Percentiles rank a stretch among this genome's conserved stretches.
Evolutionary conservation across 148 eudicot genomes (phyloP).

Genomic region (Persicaria tinctoria): DNA sequence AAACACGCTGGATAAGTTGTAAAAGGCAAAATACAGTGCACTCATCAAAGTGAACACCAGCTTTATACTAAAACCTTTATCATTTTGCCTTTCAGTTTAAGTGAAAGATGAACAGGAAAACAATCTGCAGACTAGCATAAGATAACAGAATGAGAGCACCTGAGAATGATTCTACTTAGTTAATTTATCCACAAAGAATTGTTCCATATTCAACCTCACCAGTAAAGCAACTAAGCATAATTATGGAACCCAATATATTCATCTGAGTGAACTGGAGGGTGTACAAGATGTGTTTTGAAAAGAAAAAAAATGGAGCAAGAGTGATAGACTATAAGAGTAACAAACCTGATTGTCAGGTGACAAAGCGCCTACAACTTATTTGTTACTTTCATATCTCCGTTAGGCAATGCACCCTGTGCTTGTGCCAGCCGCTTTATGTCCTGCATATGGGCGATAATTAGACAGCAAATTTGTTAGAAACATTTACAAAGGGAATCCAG

Average conservation of each 20-base stretch:
- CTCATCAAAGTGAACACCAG: not conserved
- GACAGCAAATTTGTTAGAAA: not conserved
- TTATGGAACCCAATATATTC: not conserved
- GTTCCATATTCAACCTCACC: not conserved
- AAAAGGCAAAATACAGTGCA: no score
- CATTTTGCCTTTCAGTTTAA: not conserved
- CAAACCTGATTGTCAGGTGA: slow-evolving; percentile 6
- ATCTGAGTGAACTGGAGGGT: not conserved
- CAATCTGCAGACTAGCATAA: not conserved
- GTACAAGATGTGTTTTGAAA: not conserved
- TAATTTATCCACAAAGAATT: not conserved
- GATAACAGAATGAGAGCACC: not conserved
- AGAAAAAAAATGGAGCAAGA: not conserved
- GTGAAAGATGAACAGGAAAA: not conserved
- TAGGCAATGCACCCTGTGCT: slow-evolving; percentile 51
- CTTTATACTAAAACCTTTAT: not conserved
- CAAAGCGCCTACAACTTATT: slow-evolving; percentile 31
- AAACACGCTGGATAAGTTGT: no score
- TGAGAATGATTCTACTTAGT: not conserved
- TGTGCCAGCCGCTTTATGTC: slow-evolving; percentile 55
- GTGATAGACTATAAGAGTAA: not conserved
- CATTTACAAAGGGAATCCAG: not conserved
- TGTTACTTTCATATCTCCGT: slow-evolving; percentile 65
- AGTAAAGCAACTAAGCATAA: not conserved
- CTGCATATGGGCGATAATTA: slow-evolving; percentile 24